Base-by-base conservation (phyloP, 2,329 filamentous ascomycete species). In the Botryotinia narcissicola region DNA sequence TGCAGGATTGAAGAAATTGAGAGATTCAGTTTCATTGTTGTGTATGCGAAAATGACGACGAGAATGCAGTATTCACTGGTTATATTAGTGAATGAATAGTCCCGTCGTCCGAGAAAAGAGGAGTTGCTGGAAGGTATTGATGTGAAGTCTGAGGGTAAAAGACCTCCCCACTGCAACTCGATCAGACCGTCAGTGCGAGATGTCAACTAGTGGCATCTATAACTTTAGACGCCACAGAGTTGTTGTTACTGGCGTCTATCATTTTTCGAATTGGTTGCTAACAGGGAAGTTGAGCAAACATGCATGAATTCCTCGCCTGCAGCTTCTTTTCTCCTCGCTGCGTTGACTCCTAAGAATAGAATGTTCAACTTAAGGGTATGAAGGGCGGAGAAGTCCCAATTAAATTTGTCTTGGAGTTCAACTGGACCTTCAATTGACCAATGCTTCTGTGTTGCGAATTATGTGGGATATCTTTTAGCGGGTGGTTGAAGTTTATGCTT, bases 271-370 rank as follows among this genome's bases (percentile, higher is more conserved):
- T 16, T 48, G n/a, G 35, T 68, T 54, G 8, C 16, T 20, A 51
- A 29, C 60, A 66, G 20, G 44, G 59, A 57, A n/a, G 4, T 35
- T 40, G 16, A 35, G 20, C 29, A 16, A 20, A 64, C 29, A 51
- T 71, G 70, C 70, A 71, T 64, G 29, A 71, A 37, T 40, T 48
- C 8, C 22, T 54, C 70, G 60, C 44, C 59, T 35, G 22, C 32
- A 54, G 35, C 59, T 71, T 22, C 44, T 64, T 40, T 64, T 54
- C 40, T 22, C 32, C 29, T 44, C 22, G 29, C 48, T 48, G 69
- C 57, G 42, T 63, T 32, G 57, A 48, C 16, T 18, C n/a, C 69
- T 22, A 64, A 66, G 44, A 71, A 71, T 66, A 66, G 46, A 66
- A 63, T 22, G 22, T 62, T 46, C 57, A 46, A 37, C 12, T 64